Evolutionary conservation across 192 early-diverging fungal genomes (phyloP).

Genomic region (Umbelopsis sp.): DNA sequence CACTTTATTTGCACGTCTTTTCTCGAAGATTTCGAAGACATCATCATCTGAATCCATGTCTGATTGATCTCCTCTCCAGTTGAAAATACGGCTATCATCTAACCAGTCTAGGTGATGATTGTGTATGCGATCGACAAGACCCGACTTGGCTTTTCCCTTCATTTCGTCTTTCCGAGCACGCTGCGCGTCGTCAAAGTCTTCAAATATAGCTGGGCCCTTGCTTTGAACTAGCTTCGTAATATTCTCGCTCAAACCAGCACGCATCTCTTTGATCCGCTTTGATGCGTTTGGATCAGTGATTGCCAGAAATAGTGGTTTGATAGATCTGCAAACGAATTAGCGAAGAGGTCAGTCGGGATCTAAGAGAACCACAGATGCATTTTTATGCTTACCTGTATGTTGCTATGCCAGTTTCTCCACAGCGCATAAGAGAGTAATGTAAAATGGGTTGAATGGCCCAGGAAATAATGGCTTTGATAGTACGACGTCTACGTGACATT

Average conservation of each 20-base stretch:
- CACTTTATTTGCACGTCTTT: neutral
- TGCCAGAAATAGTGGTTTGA: constrained; percentile 84
- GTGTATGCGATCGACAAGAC: neutral
- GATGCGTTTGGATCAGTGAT: constrained; percentile 53
- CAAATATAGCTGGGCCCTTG: neutral
- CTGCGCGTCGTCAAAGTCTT: neutral
- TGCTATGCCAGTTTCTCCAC: constrained; percentile 75
- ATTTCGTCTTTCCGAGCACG: neutral
- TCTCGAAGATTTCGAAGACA: constrained; percentile 12
- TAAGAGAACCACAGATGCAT: neutral
- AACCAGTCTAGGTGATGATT: constrained; percentile 12
- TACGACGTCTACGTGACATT: constrained; percentile 36
- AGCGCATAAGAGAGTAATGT: constrained; percentile 69
- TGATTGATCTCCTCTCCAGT: constrained; percentile 15
- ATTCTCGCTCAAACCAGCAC: constrained; percentile 69
- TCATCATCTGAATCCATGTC: constrained; percentile 18
- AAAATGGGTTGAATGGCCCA: constrained; percentile 62
- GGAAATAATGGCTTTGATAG: constrained; percentile 19
- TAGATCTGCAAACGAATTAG: constrained; percentile 50
- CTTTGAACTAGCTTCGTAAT: constrained; percentile 70
- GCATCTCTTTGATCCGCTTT: constrained; percentile 54
- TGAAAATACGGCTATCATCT: neutral
- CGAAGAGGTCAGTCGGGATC: neutral
- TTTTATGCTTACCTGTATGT: constrained; percentile 60
- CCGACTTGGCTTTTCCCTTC: neutral